These are phyloP conservation scores for Nephelium lappaceum DNA, from an alignment of 345 rosid genomes.

Conservation along the genomic window DNA sequence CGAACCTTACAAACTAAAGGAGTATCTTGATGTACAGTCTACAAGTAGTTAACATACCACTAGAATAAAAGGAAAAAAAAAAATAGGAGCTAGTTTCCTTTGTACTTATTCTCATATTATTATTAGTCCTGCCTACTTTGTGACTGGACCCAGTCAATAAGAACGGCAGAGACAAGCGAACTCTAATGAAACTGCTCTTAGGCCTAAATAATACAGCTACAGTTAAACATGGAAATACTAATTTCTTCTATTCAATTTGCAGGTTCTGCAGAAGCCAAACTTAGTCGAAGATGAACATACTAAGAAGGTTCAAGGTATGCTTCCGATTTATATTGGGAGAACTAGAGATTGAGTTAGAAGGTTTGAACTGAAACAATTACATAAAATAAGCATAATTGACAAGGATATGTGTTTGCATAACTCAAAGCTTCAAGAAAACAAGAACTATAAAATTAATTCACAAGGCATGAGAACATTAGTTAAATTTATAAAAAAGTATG, in stretches of 20 bases:
- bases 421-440: not conserved
- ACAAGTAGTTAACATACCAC: not conserved
- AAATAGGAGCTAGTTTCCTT: not conserved
- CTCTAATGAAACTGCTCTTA: not conserved
- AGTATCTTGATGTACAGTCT: conserved; percentile 1
- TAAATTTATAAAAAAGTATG: not conserved
- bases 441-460: not conserved
- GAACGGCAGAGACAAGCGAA: conserved; percentile 8
- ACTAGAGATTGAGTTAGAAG: not conserved
- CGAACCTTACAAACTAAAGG: conserved; percentile 10
- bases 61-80: not conserved
- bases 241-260: conserved; percentile 33
- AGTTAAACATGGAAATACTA: conserved; percentile 9
- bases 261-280: conserved; percentile 54
- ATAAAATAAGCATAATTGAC: not conserved
- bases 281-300: conserved; percentile 39
- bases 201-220: conserved; percentile 7
- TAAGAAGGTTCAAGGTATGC: conserved; percentile 48
- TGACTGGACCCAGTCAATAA: conserved; percentile 9
- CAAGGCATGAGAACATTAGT: not conserved
- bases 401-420: not conserved
- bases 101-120: not conserved
- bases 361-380: not conserved
- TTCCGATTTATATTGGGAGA: conserved; percentile 4
- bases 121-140: not conserved